Conservation (phyloP, 108 stramenopile species). For the Skeletonema marinoi region DNA sequence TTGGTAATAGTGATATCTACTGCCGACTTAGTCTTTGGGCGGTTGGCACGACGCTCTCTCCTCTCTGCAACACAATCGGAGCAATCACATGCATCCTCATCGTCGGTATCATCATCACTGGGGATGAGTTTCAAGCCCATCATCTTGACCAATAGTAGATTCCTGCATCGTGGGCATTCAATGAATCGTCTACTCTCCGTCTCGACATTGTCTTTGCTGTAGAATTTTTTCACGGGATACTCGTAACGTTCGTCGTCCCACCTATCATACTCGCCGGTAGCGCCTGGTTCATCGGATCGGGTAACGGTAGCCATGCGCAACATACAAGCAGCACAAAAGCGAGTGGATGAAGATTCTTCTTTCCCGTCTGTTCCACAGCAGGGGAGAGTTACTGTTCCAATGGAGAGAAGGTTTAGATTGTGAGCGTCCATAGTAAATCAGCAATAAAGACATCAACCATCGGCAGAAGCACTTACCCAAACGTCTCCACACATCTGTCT, state of each 20-base stretch:
- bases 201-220: neutral
- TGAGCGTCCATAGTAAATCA: neutral
- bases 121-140: neutral
- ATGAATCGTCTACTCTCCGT: neutral
- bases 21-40: neutral
- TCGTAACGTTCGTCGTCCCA: constrained; percentile 1
- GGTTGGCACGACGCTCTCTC: neutral
- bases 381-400: neutral
- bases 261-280: neutral
- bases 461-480: neutral
- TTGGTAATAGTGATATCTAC: neutral
- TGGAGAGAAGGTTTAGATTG: neutral
- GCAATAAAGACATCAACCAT: neutral
- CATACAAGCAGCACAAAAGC: neutral
- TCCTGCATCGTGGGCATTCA: neutral
- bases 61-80: neutral
- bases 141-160: neutral
- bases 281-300: neutral
- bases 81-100: constrained; percentile 2
- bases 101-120: constrained; percentile 2
- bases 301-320: neutral
- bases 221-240: constrained; percentile 1
- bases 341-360: neutral
- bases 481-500: neutral
- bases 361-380: constrained; percentile 1